These are phyloP conservation scores for Brassica carinata DNA, from an alignment of 345 rosid species.

Conservation along the genomic window DNA sequence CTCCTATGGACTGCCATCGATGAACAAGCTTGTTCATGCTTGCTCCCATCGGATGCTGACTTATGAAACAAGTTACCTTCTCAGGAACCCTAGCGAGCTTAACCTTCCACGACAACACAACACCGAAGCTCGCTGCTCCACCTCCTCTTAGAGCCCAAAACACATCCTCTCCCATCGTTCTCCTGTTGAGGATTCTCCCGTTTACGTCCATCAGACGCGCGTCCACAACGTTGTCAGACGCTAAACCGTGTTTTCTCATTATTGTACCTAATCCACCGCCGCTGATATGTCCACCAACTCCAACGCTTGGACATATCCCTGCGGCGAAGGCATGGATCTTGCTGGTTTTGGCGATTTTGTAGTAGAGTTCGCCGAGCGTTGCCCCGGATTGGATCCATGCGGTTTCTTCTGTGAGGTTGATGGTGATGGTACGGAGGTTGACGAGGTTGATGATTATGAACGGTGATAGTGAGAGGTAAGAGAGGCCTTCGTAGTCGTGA, in stretches of 20 bases:
- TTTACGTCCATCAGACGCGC: conserved; percentile 53
- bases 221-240: conserved; percentile 60
- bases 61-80: conserved; percentile 43
- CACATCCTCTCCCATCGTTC: conserved; percentile 45
- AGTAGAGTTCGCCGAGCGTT: conserved; percentile 59
- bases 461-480: conserved; percentile 51
- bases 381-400: conserved; percentile 76
- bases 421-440: conserved; percentile 46
- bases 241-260: conserved; percentile 60
- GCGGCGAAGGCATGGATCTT: conserved; percentile 56
- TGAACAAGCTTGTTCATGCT: conserved; percentile 33
- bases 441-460: conserved; percentile 54
- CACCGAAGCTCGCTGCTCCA: conserved; percentile 48
- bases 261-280: conserved; percentile 68
- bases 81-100: conserved; percentile 44
- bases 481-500: conserved; percentile 73
- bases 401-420: conserved; percentile 40
- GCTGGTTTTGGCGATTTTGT: conserved; percentile 49
- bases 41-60: conserved; percentile 32
- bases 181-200: conserved; percentile 48
- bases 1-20: conserved; percentile 36
- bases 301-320: conserved; percentile 62
- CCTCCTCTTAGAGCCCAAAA: conserved; percentile 53
- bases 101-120: conserved; percentile 44
- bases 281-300: conserved; percentile 61